phyloP scores from a whole-genome alignment of 1,139 yeast genomes.

The Ogataea hybrid region DNA sequence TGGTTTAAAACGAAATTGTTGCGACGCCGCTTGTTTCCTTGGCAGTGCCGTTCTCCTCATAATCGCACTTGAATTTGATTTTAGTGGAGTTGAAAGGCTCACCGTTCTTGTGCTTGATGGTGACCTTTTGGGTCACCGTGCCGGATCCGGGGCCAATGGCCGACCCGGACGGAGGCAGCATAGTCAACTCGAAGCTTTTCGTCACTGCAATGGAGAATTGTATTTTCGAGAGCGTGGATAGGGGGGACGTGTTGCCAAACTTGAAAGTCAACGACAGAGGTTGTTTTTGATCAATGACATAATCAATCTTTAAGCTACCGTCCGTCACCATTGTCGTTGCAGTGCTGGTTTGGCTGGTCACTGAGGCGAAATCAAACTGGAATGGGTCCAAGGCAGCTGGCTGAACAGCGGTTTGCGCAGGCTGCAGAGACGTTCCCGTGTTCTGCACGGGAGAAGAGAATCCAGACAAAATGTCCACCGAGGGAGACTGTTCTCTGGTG shows the following conservation, averaged over 20 bases:
- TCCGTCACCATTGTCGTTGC: constrained; percentile 45
- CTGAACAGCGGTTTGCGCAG: not conserved
- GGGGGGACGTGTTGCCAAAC: constrained; percentile 43
- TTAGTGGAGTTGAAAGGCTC: constrained; percentile 49
- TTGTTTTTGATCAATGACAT: constrained; percentile 40
- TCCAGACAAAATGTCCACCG: constrained; percentile 17
- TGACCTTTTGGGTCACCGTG: constrained; percentile 56
- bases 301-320: constrained; percentile 50
- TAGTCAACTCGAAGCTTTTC: constrained; percentile 58
- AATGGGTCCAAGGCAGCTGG: constrained; percentile 2
- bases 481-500: constrained; percentile 18
- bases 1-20: constrained; percentile 17
- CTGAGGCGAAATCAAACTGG: not conserved
- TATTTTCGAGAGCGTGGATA: constrained; percentile 49
- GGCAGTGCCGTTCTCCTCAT: constrained; percentile 44
- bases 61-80: constrained; percentile 79
- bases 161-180: constrained; percentile 70
- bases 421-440: constrained; percentile 9
- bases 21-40: constrained; percentile 59
- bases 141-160: constrained; percentile 41
- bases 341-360: constrained; percentile 1
- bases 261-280: constrained; percentile 43
- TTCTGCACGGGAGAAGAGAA: constrained; percentile 13
- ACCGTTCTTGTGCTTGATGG: constrained; percentile 51
- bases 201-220: constrained; percentile 84